phyloP scores from a whole-genome alignment of 768 basidiomycete species.

The Crucibulum laeve region DNA sequence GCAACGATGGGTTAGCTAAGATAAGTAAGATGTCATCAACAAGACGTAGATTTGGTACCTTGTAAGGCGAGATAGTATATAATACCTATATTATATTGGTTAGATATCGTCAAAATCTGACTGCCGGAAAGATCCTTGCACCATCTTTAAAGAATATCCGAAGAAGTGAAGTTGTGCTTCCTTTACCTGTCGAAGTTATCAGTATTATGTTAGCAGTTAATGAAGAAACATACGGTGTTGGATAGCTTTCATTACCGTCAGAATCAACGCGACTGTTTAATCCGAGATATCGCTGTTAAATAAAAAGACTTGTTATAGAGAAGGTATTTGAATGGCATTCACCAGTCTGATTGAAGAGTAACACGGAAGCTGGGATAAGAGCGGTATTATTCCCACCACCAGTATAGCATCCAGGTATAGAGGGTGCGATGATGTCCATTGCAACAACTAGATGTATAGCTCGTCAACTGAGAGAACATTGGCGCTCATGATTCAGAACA shows the following conservation, averaged over 20 bases:
- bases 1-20: too few species aligned
- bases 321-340: too few species aligned
- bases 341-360: background rate
- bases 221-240: background rate
- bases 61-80: background rate
- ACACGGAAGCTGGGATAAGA: background rate
- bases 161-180: background rate
- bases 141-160: background rate
- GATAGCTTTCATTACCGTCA: background rate
- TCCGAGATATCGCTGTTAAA: background rate
- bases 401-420: background rate
- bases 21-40: too few species aligned
- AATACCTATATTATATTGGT: too few species aligned
- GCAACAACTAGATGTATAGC: background rate
- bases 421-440: background rate
- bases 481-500: background rate
- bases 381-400: background rate
- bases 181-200: background rate
- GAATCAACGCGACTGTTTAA: background rate
- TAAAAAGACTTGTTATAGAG: too few species aligned
- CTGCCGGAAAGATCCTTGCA: too few species aligned
- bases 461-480: background rate
- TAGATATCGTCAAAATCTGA: too few species aligned
- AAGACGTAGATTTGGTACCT: too few species aligned
- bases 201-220: too few species aligned